Evolutionary conservation across 164 flowering plant species (phyloP).

Genomic region (Annona cherimola): DNA sequence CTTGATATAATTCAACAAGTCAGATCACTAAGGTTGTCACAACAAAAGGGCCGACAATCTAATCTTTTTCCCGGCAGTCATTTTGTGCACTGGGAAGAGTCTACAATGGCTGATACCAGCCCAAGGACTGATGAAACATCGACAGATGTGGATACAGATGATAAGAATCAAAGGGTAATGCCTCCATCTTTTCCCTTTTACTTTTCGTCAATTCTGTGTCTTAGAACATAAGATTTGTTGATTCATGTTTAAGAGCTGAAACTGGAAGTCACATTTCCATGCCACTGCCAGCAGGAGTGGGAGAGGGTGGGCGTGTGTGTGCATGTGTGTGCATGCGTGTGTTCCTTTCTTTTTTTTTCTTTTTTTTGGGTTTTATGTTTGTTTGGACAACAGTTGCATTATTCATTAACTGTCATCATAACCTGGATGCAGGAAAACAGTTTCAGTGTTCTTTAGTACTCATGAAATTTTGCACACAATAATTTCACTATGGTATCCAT

Average conservation of each 20-base stretch:
- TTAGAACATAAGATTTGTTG: neutral
- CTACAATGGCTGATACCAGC: slow-evolving; percentile 82
- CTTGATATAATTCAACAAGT: slow-evolving; percentile 19
- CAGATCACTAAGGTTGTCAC: slow-evolving; percentile 25
- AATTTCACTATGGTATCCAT: too few species aligned
- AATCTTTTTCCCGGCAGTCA: slow-evolving; percentile 32
- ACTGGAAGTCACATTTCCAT: too few species aligned
- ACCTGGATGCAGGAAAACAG: too few species aligned
- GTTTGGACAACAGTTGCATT: too few species aligned
- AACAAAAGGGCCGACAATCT: slow-evolving; percentile 29
- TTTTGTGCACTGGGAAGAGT: slow-evolving; percentile 43
- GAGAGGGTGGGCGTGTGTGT: too few species aligned
- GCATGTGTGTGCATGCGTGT: too few species aligned
- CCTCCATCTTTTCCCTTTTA: neutral
- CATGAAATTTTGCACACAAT: too few species aligned
- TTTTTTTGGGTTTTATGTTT: too few species aligned
- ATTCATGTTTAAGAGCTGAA: neutral
- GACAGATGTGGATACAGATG: slow-evolving; percentile 74
- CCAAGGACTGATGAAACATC: slow-evolving; percentile 89
- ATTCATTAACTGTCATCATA: too few species aligned
- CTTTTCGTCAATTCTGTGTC: neutral
- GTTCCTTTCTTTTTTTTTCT: too few species aligned
- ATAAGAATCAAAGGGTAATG: slow-evolving; percentile 56
- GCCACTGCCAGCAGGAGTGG: too few species aligned
- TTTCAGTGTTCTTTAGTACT: too few species aligned